phyloP scores from a whole-genome alignment of 441 rosid genomes.

The Isatis lusitanica region DNA sequence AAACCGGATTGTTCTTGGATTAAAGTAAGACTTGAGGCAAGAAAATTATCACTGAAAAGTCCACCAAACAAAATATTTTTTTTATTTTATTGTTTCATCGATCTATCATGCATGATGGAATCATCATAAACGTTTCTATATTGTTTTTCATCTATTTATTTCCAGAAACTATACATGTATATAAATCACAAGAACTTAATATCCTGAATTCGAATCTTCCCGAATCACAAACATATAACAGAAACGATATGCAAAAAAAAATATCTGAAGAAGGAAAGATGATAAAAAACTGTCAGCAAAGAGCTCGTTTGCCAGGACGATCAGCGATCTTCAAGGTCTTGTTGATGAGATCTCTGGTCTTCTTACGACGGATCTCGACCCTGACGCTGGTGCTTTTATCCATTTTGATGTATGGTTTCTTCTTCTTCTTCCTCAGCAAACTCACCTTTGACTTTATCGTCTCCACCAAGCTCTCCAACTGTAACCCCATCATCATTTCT shows the following conservation, averaged over 20 bases:
- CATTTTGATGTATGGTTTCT: slow-evolving; percentile 80
- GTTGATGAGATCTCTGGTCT: slow-evolving; percentile 72
- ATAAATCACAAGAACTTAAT: slow-evolving; percentile 16
- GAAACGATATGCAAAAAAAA: neutral
- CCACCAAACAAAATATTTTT: neutral
- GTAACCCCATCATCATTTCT: slow-evolving; percentile 54
- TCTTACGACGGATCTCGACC: slow-evolving; percentile 90
- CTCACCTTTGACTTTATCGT: slow-evolving; percentile 86
- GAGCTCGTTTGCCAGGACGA: slow-evolving; percentile 62
- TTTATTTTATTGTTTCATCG: neutral
- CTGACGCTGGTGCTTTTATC: slow-evolving; percentile 88
- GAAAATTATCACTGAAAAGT: slow-evolving; percentile 6
- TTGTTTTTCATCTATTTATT: neutral
- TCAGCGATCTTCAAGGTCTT: slow-evolving; percentile 86
- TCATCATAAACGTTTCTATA: neutral
- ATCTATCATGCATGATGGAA: slow-evolving; percentile 10
- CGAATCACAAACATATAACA: neutral
- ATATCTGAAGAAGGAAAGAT: neutral
- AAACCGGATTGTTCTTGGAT: slow-evolving; percentile 3
- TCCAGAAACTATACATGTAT: slow-evolving; percentile 14
- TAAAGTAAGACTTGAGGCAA: neutral
- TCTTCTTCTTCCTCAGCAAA: slow-evolving; percentile 55
- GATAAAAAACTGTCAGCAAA: slow-evolving; percentile 33
- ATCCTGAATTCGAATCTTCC: slow-evolving; percentile 9
- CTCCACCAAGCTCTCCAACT: slow-evolving; percentile 70